phyloP scores from a whole-genome alignment of 1,284 basidiomycete genomes.

The Takashimella koratensis region DNA sequence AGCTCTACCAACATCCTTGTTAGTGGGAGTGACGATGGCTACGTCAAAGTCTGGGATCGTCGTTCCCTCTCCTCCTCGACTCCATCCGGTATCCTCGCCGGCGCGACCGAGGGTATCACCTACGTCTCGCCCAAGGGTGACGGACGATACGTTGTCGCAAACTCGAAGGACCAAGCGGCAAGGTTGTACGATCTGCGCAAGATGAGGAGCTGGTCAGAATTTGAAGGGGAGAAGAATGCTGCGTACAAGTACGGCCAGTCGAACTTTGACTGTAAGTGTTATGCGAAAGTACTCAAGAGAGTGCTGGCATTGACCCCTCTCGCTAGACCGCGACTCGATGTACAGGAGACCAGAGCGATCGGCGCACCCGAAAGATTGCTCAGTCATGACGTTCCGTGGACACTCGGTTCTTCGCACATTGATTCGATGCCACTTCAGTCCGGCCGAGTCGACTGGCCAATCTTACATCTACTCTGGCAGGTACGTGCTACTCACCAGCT shows the following conservation, averaged over 20 bases:
- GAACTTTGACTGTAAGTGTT: slow-evolving; percentile 68
- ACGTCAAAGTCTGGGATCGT: slow-evolving; percentile 95
- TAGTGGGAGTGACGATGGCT: slow-evolving; percentile 89
- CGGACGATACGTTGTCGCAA: slow-evolving; percentile 92
- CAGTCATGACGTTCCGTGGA: slow-evolving; percentile 92
- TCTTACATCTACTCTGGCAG: slow-evolving; percentile 89
- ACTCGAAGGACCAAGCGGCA: slow-evolving; percentile 92
- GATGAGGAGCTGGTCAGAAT: slow-evolving; percentile 74
- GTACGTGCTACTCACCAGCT: slow-evolving; percentile 4
- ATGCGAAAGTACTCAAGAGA: no score
- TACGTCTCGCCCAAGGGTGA: slow-evolving; percentile 83
- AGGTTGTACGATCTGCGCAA: slow-evolving; percentile 92
- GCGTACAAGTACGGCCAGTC: slow-evolving; percentile 58
- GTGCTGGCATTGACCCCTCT: no score
- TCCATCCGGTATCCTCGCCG: slow-evolving; percentile 87
- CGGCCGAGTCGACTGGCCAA: slow-evolving; percentile 81
- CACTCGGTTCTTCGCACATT: slow-evolving; percentile 89
- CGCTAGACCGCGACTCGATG: slow-evolving; percentile 60
- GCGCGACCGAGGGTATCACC: slow-evolving; percentile 92
- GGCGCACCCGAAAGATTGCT: slow-evolving; percentile 80
- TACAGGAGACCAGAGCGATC: slow-evolving; percentile 41
- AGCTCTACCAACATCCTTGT: slow-evolving; percentile 88
- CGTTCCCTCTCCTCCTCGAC: slow-evolving; percentile 75
- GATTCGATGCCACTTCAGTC: slow-evolving; percentile 94
- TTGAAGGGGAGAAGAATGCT: slow-evolving; percentile 56